Conservation (phyloP, 176 grass and related monocot species). For the Raddia distichophylla region DNA sequence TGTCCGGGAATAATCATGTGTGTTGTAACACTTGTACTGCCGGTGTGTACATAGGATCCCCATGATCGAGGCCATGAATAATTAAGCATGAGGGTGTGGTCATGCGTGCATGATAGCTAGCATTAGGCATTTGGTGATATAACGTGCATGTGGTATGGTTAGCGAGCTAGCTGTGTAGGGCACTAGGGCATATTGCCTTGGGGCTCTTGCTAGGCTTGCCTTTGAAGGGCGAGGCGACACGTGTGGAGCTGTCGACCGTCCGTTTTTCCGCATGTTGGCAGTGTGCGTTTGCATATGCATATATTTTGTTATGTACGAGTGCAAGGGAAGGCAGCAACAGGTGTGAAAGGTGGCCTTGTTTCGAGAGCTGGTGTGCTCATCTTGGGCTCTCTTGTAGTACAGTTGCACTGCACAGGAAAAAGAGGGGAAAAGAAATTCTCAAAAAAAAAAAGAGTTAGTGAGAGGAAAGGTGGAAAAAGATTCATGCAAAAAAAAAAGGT, state of each 20-base stretch:
- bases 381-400: background rate
- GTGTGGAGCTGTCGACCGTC: conserved; percentile 6
- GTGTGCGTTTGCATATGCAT: background rate
- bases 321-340: conserved; percentile 27
- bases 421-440: background rate
- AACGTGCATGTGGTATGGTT: background rate
- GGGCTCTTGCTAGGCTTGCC: background rate
- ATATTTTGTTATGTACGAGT: conserved; percentile 5
- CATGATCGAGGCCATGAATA: background rate
- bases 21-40: background rate
- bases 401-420: background rate
- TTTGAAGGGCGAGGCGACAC: background rate
- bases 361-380: background rate
- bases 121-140: background rate
- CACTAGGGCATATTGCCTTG: background rate
- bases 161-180: conserved; percentile 4
- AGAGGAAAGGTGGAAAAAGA: background rate
- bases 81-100: background rate
- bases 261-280: background rate
- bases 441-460: background rate
- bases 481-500: background rate
- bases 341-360: background rate
- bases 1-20: background rate
- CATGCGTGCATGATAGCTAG: background rate
- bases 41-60: conserved; percentile 17